A percentile compares a stretch with the other conserved stretches of the same genome.
phyloP scores from a whole-genome alignment of 306 rosid genomes.

The Pyrus communis region DNA sequence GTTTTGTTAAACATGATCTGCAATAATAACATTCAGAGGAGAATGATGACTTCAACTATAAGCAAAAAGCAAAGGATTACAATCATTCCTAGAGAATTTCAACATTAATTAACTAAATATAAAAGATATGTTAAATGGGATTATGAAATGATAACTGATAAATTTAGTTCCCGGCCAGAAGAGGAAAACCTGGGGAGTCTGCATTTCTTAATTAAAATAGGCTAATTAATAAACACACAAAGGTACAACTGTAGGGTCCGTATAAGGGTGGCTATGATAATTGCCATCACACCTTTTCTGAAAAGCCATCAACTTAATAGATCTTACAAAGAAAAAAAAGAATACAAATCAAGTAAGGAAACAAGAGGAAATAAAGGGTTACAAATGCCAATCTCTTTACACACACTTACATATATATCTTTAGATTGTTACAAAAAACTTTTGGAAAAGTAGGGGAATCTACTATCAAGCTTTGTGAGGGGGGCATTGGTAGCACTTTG shows the following conservation, averaged over 20 bases:
- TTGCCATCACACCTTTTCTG: conserved; percentile 64
- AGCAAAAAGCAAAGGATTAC: not conserved
- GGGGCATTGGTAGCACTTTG: conserved; percentile 89
- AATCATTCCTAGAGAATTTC: not conserved
- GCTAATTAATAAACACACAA: conserved; percentile 36
- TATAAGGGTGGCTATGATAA: conserved; percentile 62
- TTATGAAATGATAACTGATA: not conserved
- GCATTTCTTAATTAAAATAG: conserved; percentile 20
- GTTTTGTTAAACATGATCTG: not conserved
- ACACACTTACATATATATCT: conserved; percentile 52
- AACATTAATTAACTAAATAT: not conserved
- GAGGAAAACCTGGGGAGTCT: conserved; percentile 7
- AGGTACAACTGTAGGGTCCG: conserved; percentile 45
- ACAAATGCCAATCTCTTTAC: conserved; percentile 71
- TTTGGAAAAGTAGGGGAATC: conserved; percentile 11
- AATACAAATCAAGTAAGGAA: conserved; percentile 4
- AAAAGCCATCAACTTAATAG: conserved; percentile 35
- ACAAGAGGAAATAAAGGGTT: conserved; percentile 1
- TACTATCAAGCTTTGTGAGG: conserved; percentile 59
- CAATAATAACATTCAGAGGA: not conserved
- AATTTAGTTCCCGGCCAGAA: conserved; percentile 4
- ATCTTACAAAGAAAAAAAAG: conserved; percentile 23
- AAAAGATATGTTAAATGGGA: not conserved
- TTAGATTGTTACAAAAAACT: conserved; percentile 16
- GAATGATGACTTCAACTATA: not conserved